Evolutionary conservation across 352 stramenopile genomes (phyloP), one percentile per base, ranked within the genome.

Genomic region (Phytophthora aleatoria): DNA sequence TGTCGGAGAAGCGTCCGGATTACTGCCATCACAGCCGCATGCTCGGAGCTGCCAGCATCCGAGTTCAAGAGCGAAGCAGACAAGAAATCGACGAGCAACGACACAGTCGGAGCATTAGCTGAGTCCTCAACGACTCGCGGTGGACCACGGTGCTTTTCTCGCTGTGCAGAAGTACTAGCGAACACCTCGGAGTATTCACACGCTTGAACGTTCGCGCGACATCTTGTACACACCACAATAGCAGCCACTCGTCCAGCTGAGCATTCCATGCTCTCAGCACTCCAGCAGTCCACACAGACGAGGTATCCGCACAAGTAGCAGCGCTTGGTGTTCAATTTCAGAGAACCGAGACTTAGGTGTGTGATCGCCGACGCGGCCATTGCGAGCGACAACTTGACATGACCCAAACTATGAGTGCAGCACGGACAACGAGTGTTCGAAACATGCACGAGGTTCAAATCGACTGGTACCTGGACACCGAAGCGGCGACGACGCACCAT

Each of bases 401-500:
- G 53, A 0, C 49, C 54, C n/a, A 90, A 64, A 13, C 58, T 74
- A 43, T 75, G 75, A 3, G 72, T 85, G 36, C 83, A 92, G 45
- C 74, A 81, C 16, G 82, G 72, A 50, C 83, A 92, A 44, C 67
- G 74, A 7, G 64, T 50, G 55, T 89, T 92, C 5, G 55, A 66
- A 1, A 72, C 60, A 4, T 76, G 48, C 8, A 81, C 55, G 6
- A 64, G 49, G 9, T 49, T 69, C 11, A 64, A 48, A 64, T 90
- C 73, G 1, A 73, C 62, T 5, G 88, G 69, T 16, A 74, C 71
- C 59, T 90, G 83, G 1, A 77, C 67, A 13, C 79, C 81, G 12
- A 90, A 76, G 2, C 83, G 77, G 2, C 77, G 77, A 42, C 83
- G 77, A 11, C 75, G 75, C 12, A 92, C 68, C 16, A 90, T 50